Percentiles rank a stretch among this genome's conserved stretches.
phyloP scores from a whole-genome alignment of 768 basidiomycete species.

The Zangia roseola region DNA sequence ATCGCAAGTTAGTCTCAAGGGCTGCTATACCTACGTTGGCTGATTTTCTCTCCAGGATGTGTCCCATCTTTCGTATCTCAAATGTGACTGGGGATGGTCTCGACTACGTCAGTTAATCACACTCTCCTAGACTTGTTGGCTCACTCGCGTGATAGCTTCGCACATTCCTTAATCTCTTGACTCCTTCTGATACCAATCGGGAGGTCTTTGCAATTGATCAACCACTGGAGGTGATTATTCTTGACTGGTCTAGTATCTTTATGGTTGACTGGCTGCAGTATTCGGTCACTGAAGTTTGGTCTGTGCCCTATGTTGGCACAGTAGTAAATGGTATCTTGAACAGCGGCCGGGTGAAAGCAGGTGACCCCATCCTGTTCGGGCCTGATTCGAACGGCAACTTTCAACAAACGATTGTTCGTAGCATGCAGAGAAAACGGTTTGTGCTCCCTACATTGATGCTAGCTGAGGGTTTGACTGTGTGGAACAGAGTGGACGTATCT shows the following conservation, averaged over 20 bases:
- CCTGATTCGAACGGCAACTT: conserved; percentile 94
- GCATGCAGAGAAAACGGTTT: conserved; percentile 91
- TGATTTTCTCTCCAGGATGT: conserved; percentile 52
- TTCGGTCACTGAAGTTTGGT: conserved; percentile 86
- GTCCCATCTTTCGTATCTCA: conserved; percentile 88
- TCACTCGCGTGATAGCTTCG: conserved; percentile 53
- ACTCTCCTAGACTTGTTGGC: not conserved
- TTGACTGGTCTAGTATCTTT: not conserved
- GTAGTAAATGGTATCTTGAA: conserved; percentile 86
- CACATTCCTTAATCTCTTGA: conserved; percentile 87
- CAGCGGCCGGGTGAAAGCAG: conserved; percentile 69
- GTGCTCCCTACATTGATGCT: conserved; percentile 14
- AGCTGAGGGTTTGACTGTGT: conserved; percentile 1
- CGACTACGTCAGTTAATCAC: conserved; percentile 52
- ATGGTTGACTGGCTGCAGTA: conserved; percentile 47
- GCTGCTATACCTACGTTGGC: not conserved
- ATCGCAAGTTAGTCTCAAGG: conserved; percentile 53
- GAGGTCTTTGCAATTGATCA: conserved; percentile 79
- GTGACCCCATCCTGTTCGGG: conserved; percentile 81
- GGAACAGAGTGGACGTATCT: conserved; percentile 67
- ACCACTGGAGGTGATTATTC: conserved; percentile 63
- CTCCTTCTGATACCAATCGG: conserved; percentile 80
- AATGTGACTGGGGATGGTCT: conserved; percentile 95
- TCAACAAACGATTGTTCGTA: conserved; percentile 75
- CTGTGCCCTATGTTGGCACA: conserved; percentile 82